Base-by-base conservation (phyloP, 352 stramenopile species). In the Globisporangium paroecandrum region DNA sequence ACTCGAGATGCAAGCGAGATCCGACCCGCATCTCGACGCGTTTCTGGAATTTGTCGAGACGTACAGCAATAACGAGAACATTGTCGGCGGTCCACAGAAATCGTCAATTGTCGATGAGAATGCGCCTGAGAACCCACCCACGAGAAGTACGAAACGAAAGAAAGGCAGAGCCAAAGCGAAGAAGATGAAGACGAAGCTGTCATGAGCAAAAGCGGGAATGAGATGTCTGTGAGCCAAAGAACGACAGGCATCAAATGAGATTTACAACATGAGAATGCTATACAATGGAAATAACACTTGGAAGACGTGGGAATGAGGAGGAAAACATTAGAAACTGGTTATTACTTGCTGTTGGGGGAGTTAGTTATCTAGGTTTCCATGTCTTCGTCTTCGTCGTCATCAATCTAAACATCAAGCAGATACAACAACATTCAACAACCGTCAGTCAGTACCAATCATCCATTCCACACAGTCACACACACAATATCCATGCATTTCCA, bases 301-400 rank as follows among this genome's bases (percentile, higher is more conserved):
- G 7, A 41, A 41, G 34, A 62, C 13, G n/a, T 43, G n/a, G 34
- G 27, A 47, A 22, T 13, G 27, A 5, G 13, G 5, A 25, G 4
- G 29, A 41, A 60, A 36, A 20, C 29, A 61, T 29, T 47, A 36
- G 15, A 34, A 61, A 46, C 8, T 46, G 36, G 55, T 46, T 27
- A 43, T 41, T 46, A 47, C 15, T 22, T 46, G 36, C 12, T 46
- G 36, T 43, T 43, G 12, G 36, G 36, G 32, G 25, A 56, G 54
- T 18, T 27, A 4, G 1, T n/a, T n/a, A 8, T n/a, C 38, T 71
- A 71, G 13, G 69, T 69, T n/a, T 79, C 76, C 76, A 83, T 83
- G 32, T 82, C 73, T 62, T 82, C 64, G 38, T 79, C 76, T 32
- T 82, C 75, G 9, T 81, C 76, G 18, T 83, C 74, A 22, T 73